These are phyloP conservation scores for Calonectria pauciramosa DNA, from an alignment of 2,329 filamentous ascomycete species.

Conservation along the genomic window DNA sequence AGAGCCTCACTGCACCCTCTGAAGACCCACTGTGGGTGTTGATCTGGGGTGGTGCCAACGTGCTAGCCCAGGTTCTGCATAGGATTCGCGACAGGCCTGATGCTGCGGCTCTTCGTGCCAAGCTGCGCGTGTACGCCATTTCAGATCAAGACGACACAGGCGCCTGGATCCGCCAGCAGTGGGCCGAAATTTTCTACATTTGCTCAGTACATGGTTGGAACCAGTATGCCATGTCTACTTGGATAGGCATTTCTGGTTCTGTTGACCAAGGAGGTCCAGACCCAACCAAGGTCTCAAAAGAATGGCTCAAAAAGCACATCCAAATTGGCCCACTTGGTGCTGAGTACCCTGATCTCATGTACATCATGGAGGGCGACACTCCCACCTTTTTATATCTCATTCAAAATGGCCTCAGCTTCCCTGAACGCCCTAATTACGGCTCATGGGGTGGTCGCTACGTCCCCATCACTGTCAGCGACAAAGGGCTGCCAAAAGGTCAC, in stretches of 20 bases:
- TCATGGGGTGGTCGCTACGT: constrained; percentile 65
- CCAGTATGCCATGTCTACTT: constrained; percentile 66
- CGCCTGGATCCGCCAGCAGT: constrained; percentile 65
- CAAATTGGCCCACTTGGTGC: constrained; percentile 61
- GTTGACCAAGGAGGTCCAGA: constrained; percentile 54
- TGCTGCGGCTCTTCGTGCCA: constrained; percentile 52
- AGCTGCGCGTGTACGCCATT: constrained; percentile 67
- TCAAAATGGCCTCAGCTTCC: constrained; percentile 52
- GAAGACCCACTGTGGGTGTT: constrained; percentile 64
- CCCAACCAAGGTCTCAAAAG: constrained; percentile 58
- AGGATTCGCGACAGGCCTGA: constrained; percentile 46
- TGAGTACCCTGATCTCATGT: constrained; percentile 60
- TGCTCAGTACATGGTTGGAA: constrained; percentile 68
- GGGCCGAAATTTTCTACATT: constrained; percentile 69
- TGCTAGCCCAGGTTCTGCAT: constrained; percentile 61
- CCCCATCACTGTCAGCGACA: constrained; percentile 45
- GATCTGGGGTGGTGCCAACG: constrained; percentile 67
- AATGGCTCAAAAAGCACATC: constrained; percentile 67
- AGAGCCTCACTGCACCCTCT: constrained; percentile 36
- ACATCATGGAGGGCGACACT: constrained; percentile 66
- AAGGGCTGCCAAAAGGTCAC: constrained; percentile 24
- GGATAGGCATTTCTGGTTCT: constrained; percentile 66
- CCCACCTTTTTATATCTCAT: constrained; percentile 61
- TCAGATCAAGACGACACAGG: constrained; percentile 72
- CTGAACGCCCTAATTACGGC: constrained; percentile 61